Evolutionary conservation across 192 early-diverging fungal genomes (phyloP).

Genomic region (Mycoemilia scoparia): DNA sequence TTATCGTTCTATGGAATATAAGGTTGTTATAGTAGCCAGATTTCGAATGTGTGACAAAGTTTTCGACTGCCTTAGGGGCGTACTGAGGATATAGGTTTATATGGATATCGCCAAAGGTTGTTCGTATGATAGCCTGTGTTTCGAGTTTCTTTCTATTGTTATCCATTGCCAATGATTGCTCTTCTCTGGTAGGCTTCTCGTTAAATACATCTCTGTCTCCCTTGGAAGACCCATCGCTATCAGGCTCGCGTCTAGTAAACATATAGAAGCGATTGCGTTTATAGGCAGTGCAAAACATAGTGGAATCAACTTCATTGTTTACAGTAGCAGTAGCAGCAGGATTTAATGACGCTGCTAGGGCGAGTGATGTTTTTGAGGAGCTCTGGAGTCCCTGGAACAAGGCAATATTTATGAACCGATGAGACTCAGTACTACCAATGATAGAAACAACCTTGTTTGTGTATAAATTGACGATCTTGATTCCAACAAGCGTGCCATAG

Average conservation of each 20-base stretch:
- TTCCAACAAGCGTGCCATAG: slow-evolving; percentile 84
- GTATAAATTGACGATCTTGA: slow-evolving; percentile 78
- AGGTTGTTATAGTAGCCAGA: slow-evolving; percentile 80
- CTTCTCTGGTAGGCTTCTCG: slow-evolving; percentile 89
- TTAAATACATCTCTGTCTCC: slow-evolving; percentile 87
- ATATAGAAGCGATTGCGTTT: slow-evolving; percentile 89
- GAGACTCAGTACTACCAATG: slow-evolving; percentile 81
- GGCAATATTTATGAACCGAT: slow-evolving; percentile 74
- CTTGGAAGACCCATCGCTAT: slow-evolving; percentile 26
- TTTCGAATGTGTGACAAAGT: slow-evolving; percentile 73
- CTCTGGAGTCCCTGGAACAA: slow-evolving; percentile 59
- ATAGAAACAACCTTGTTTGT: slow-evolving; percentile 70
- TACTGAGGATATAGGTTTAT: slow-evolving; percentile 74
- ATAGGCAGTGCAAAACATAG: slow-evolving; percentile 75
- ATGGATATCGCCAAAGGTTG: slow-evolving; percentile 82
- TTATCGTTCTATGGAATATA: slow-evolving; percentile 95
- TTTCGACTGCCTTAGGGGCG: slow-evolving; percentile 77
- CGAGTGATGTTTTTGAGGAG: neutral
- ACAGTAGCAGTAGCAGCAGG: slow-evolving; percentile 60
- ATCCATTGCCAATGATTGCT: slow-evolving; percentile 70
- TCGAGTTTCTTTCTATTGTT: slow-evolving; percentile 42
- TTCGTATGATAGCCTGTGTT: slow-evolving; percentile 62
- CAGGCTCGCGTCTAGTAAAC: slow-evolving; percentile 75
- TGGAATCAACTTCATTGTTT: slow-evolving; percentile 54
- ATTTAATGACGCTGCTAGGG: slow-evolving; percentile 62